phyloP scores from a whole-genome alignment of 129 eudicot genomes.

The Mikania micrantha region DNA sequence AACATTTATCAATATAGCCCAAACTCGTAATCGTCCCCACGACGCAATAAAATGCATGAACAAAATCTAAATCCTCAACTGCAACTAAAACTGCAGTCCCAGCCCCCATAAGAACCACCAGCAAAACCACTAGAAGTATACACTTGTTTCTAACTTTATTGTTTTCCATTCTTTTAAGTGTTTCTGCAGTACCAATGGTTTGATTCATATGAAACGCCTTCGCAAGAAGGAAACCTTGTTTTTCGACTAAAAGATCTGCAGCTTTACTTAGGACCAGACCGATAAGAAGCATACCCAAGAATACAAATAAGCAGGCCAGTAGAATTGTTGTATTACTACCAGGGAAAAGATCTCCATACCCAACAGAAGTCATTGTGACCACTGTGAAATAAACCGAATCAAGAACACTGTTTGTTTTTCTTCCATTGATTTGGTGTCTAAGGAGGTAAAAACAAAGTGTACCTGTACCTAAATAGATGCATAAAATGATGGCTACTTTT shows the following conservation, averaged over 20 bases:
- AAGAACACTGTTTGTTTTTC: conserved; percentile 48
- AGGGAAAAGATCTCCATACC: conserved; percentile 92
- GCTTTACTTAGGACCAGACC: conserved; percentile 66
- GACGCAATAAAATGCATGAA: conserved; percentile 86
- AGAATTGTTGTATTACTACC: conserved; percentile 45
- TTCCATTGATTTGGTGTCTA: conserved; percentile 53
- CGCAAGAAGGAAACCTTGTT: conserved; percentile 64
- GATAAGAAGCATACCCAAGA: conserved; percentile 82
- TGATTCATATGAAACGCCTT: conserved; percentile 57
- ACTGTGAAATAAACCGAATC: conserved; percentile 83
- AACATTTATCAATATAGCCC: conserved; percentile 87
- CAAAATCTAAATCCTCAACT: conserved; percentile 58
- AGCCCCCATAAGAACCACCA: conserved; percentile 47
- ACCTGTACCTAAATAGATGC: conserved; percentile 54
- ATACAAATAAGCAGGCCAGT: conserved; percentile 76
- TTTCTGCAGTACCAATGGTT: conserved; percentile 47
- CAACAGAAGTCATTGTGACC: conserved; percentile 95
- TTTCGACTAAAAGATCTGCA: conserved; percentile 82
- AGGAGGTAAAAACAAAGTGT: conserved; percentile 67
- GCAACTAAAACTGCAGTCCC: conserved; percentile 59
- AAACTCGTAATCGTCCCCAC: conserved; percentile 80
- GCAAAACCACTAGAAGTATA: conserved; percentile 32
- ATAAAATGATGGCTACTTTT: conserved; percentile 41
- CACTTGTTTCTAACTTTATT: conserved; percentile 66
- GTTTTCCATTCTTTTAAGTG: conserved; percentile 55